These are phyloP conservation scores for Clavispora phyllophila DNA, from an alignment of 805 yeast genomes.

Conservation along the genomic window DNA sequence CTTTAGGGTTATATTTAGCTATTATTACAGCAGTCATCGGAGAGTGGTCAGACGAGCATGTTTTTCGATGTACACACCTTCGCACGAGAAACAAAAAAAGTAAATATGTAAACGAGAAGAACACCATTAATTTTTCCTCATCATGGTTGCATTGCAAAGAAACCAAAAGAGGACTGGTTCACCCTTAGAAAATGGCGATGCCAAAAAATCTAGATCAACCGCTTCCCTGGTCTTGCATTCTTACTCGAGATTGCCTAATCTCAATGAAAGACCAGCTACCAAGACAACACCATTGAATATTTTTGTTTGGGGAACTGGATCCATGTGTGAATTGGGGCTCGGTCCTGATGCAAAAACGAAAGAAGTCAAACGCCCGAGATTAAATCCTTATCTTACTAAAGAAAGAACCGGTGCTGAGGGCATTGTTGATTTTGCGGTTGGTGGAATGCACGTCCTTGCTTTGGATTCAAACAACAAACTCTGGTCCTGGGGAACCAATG, in stretches of 20 bases:
- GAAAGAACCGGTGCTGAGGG: conserved; percentile 48
- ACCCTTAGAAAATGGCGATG: conserved; percentile 14
- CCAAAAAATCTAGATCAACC: conserved; percentile 25
- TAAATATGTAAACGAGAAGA: not conserved
- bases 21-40: too few relatives aligned
- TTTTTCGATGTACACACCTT: not conserved
- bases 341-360: conserved; percentile 91
- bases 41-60: too few relatives aligned
- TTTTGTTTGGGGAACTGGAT: conserved; percentile 94
- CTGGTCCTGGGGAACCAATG: conserved; percentile 99
- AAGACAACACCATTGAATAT: conserved; percentile 58
- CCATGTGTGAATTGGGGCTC: conserved; percentile 96
- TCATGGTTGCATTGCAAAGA: conserved; percentile 43
- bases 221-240: conserved; percentile 45
- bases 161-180: conserved; percentile 24
- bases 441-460: conserved; percentile 93
- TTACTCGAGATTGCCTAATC: conserved; percentile 41
- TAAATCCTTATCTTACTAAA: conserved; percentile 67
- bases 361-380: conserved; percentile 92
- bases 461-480: conserved; percentile 67
- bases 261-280: conserved; percentile 35
- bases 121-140: not conserved
- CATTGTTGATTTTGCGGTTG: conserved; percentile 84
- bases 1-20: too few relatives aligned
- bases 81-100: conserved; percentile 1